phyloP scores from a whole-genome alignment of 495 filamentous ascomycete genomes.

The Geoglossum glabrum region DNA sequence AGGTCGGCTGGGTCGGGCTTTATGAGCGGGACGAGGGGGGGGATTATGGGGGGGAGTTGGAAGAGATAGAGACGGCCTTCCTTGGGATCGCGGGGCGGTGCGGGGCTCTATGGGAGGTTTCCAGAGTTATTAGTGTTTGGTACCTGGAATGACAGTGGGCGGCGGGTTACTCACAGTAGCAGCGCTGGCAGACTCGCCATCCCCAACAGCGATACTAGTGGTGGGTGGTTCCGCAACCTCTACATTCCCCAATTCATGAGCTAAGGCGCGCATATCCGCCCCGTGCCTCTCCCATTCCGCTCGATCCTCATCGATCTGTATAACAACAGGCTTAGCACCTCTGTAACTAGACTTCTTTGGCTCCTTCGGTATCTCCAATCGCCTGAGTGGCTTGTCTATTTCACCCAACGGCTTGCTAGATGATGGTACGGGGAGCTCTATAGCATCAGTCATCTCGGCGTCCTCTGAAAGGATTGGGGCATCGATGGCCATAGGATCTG shows the following conservation, averaged over 20 bases:
- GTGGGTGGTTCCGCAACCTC: background rate
- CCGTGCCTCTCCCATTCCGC: slow-evolving; percentile 10
- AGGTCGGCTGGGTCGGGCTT: background rate
- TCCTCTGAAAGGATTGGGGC: background rate
- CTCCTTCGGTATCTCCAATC: background rate
- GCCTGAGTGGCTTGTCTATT: background rate
- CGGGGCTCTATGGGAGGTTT: background rate
- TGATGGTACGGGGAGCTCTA: background rate
- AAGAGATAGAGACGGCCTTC: slow-evolving; percentile 29
- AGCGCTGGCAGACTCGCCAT: background rate
- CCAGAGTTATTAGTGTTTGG: too few relatives aligned
- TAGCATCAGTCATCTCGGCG: background rate
- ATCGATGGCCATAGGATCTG: slow-evolving; percentile 7
- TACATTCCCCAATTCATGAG: slow-evolving; percentile 1
- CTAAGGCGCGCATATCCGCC: slow-evolving; percentile 5
- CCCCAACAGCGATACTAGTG: background rate
- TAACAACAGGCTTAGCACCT: slow-evolving; percentile 2
- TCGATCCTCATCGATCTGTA: slow-evolving; percentile 10
- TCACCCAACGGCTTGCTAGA: background rate
- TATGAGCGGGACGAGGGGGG: slow-evolving; percentile 23
- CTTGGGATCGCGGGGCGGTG: slow-evolving; percentile 5
- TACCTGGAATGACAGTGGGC: background rate
- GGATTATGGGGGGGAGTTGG: slow-evolving; percentile 35
- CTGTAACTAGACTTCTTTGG: background rate
- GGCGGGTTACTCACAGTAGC: background rate